Conservation (phyloP, 805 yeast genomes). For the Saturnispora zaruensis region DNA sequence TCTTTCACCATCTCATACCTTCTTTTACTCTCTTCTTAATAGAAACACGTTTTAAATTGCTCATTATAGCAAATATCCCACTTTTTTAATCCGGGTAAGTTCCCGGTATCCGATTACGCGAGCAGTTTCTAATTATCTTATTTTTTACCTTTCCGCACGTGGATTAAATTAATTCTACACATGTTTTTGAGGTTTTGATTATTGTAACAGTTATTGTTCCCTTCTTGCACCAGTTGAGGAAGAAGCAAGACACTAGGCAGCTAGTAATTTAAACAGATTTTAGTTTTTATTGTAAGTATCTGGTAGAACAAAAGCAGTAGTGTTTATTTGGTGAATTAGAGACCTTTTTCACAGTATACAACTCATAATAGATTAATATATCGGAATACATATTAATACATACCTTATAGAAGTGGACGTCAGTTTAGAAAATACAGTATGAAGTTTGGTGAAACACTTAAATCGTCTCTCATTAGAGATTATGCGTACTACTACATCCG, state of each 20-base stretch:
- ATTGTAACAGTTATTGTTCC: background rate
- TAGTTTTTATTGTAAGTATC: background rate
- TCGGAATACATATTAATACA: background rate
- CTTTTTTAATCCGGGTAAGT: background rate
- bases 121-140: background rate
- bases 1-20: too few relatives aligned
- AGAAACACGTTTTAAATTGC: too few relatives aligned
- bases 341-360: background rate
- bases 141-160: background rate
- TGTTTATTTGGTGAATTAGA: background rate
- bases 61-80: too few relatives aligned
- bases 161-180: background rate
- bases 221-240: background rate
- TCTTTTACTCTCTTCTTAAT: too few relatives aligned
- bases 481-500: conserved; percentile 85
- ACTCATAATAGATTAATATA: background rate
- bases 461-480: conserved; percentile 81
- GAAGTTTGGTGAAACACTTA: conserved; percentile 95
- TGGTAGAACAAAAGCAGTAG: background rate
- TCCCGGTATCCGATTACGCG: background rate
- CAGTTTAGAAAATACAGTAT: conserved; percentile 30
- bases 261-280: background rate
- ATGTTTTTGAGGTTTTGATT: background rate
- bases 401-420: background rate
- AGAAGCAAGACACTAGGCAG: background rate